Evolutionary conservation across 2,329 filamentous ascomycete species (phyloP).

Genomic region (Talaromyces rugulosus): DNA sequence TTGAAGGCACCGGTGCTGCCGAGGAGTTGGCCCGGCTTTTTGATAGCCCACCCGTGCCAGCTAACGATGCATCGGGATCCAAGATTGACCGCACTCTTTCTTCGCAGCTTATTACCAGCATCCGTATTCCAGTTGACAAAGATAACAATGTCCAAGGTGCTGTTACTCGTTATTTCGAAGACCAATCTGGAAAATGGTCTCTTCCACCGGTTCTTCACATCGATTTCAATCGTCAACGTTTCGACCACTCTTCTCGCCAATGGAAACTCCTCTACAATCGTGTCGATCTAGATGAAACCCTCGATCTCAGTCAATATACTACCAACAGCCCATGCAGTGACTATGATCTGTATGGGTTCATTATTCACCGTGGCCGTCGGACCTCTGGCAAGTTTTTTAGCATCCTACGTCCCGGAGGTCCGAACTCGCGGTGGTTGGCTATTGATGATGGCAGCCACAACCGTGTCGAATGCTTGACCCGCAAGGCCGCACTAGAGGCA

Average conservation of each 20-base stretch:
- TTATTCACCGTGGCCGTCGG: slow-evolving; percentile 57
- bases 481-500: slow-evolving; percentile 49
- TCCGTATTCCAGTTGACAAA: slow-evolving; percentile 35
- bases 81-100: slow-evolving; percentile 29
- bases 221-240: slow-evolving; percentile 55
- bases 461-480: slow-evolving; percentile 54
- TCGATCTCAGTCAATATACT: slow-evolving; percentile 42
- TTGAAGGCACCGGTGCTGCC: slow-evolving; percentile 41
- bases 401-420: slow-evolving; percentile 56
- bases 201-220: slow-evolving; percentile 51
- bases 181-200: slow-evolving; percentile 34
- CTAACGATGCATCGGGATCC: slow-evolving; percentile 24
- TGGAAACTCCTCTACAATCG: slow-evolving; percentile 56
- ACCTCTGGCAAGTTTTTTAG: slow-evolving; percentile 57
- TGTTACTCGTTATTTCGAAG: slow-evolving; percentile 27
- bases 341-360: slow-evolving; percentile 58
- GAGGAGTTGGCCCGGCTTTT: slow-evolving; percentile 44
- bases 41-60: slow-evolving; percentile 34
- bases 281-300: slow-evolving; percentile 53
- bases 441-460: slow-evolving; percentile 56
- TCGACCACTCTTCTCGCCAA: slow-evolving; percentile 50
- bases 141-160: slow-evolving; percentile 34
- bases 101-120: slow-evolving; percentile 33
- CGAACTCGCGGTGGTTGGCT: slow-evolving; percentile 54
- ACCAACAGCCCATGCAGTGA: slow-evolving; percentile 31